Percentiles rank a stretch among this genome's conserved stretches.
phyloP scores from a whole-genome alignment of 208 protist species.

The Kentomonas sorsogonicus region DNA sequence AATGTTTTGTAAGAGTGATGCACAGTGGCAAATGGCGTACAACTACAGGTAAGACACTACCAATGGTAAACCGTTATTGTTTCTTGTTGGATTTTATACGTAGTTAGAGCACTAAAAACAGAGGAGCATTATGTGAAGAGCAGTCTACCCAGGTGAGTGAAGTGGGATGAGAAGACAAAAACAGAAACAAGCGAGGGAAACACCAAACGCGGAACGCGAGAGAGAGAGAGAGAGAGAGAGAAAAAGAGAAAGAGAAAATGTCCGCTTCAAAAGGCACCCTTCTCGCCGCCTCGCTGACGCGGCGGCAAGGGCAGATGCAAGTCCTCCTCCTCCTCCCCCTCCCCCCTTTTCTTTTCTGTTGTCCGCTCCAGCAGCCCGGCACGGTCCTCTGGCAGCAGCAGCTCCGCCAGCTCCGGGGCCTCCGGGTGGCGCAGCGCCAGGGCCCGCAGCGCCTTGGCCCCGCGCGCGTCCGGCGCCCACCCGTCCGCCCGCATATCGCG shows the following conservation, averaged over 20 bases:
- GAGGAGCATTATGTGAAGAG: too few relatives aligned
- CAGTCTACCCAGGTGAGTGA: too few relatives aligned
- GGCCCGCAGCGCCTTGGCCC: conserved; percentile 55
- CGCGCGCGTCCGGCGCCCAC: conserved; percentile 31
- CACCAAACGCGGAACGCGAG: background rate
- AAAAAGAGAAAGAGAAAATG: conserved; percentile 14
- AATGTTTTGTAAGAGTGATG: too few relatives aligned
- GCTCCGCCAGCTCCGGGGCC: conserved; percentile 23
- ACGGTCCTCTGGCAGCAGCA: conserved; percentile 27
- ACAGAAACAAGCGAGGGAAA: conserved; percentile 7
- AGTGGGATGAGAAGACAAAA: conserved; percentile 10
- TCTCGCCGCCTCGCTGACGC: too few relatives aligned
- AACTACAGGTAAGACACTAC: too few relatives aligned
- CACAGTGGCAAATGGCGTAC: too few relatives aligned
- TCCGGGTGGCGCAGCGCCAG: conserved; percentile 53
- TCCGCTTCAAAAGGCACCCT: conserved; percentile 36
- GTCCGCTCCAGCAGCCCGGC: conserved; percentile 40
- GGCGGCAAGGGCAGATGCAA: too few relatives aligned
- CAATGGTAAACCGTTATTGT: too few relatives aligned
- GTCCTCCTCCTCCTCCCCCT: conserved; percentile 42
- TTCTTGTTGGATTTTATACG: conserved; percentile 7
- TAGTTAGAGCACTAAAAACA: background rate
- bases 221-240: background rate
- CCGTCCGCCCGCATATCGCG: conserved; percentile 52
- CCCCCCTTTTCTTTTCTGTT: conserved; percentile 28